Evolutionary conservation across 1,284 basidiomycete genomes (phyloP), one percentile per base, ranked within the genome.

Genomic region (Ceratobasidium theobromae): DNA sequence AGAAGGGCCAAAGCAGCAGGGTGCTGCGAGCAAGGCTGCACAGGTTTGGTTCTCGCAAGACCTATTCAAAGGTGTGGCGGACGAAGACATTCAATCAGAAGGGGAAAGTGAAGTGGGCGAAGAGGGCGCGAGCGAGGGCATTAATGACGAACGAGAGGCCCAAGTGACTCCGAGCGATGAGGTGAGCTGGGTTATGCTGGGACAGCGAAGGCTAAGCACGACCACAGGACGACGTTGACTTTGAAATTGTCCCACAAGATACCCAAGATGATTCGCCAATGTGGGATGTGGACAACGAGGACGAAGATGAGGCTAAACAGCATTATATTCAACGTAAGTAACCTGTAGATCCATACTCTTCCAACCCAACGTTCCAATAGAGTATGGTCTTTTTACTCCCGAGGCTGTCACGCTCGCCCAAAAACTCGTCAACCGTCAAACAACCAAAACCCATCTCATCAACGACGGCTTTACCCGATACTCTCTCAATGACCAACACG

Each of bases 391-490:
- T 14, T 82, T 86, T 49, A 98, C 95, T 1, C 88, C 90, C 25
- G 95, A 98, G 77, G 94, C 97, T 2, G 85, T 98, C 51, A 91
- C 93, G 0, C 81, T 99, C 27, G 97, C 97, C 0, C 93, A 95
- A 71, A 86, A 89, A 71, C 83, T 99, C 16, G 93, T 98, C 66
- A 99, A 99, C 76, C 89, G 93, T 25, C 81, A 93, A 77, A 93
- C 83, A 72, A 98, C 95, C 0, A 90, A 89, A 74, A 91, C 91
- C 4, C 85, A 93, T 45, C 82, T 99, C 18, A 84, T 99, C 73
- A 93, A 99, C 74, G 91, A 97, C 65, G 97, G 97, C 16, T 99
- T 99, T 81, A 95, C 89, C 78, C 91, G 94, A 21, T 91, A 95
- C 76, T 90, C 93, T 2, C 86, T 96, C 67, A 90, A 93, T 72